Evolutionary conservation across 331 rosid genomes (phyloP), one percentile per base, ranked within the genome.

Genomic region (Acacia concinna): DNA sequence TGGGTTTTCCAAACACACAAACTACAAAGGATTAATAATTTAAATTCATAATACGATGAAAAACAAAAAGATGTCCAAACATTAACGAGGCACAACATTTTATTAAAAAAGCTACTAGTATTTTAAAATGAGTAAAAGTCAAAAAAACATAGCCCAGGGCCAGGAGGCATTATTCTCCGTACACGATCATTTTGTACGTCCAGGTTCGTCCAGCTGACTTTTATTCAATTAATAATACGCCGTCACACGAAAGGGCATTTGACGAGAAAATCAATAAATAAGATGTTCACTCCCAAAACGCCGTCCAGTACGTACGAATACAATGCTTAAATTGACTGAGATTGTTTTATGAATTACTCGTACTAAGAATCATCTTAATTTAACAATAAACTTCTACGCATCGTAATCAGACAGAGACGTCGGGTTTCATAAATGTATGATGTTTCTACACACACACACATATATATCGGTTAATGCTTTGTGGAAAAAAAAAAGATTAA

Each of bases 381-480:
- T 17, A 8, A 15, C 12, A 8, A 3, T 4, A 52, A n/a, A 52
- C 13, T 2, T 3, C 1, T 2, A 21, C 28, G 60, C 28, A 1
- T 8, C 31, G 37, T 68, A 63, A 52, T 57, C 82, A 90, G 96
- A 59, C 85, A 76, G 72, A 75, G 20, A 83, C 88, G n/a, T n/a
- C n/a, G n/a, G 0, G 92, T 43, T 41, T 43, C 4, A n/a, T n/a
- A n/a, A n/a, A n/a, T n/a, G n/a, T n/a, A n/a, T n/a, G n/a, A n/a
- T n/a, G n/a, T n/a, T n/a, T n/a, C n/a, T n/a, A n/a, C n/a, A n/a
- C n/a, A n/a, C n/a, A n/a, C n/a, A n/a, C n/a, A n/a, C n/a, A n/a
- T n/a, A n/a, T n/a, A n/a, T n/a, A n/a, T n/a, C n/a, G n/a, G n/a
- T n/a, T n/a, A n/a, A n/a, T n/a, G n/a, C n/a, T n/a, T n/a, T n/a